Evolutionary conservation across 2,329 filamentous ascomycete species (phyloP), one percentile per base, ranked within the genome.

Genomic region (Claviceps monticola): DNA sequence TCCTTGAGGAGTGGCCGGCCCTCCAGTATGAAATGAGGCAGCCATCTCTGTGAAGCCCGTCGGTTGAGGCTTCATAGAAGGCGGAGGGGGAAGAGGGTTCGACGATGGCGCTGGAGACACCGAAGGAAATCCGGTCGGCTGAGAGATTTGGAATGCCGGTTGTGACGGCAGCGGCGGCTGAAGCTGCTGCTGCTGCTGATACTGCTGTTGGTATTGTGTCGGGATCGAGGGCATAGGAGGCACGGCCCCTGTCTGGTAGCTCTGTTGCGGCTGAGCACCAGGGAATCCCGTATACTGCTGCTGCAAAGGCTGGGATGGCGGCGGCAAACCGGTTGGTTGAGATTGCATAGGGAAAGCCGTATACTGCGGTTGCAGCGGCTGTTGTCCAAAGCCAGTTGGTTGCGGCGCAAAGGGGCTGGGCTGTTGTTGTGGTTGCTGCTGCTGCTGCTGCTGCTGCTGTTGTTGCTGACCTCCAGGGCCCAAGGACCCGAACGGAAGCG

Each of bases 201-300:
- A 75, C 60, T 82, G 80, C 61, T 76, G 75, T 62, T 81, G 78
- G 56, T 70, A 80, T 60, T 82, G 80, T 54, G 72, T 70, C 46
- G 79, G 78, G 42, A 82, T 79, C 51, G 77, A 71, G 11, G 78
- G 79, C 65, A 82, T 71, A 11, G 78, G 74, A 49, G 81, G 79
- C n/a, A 53, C 45, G 51, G 71, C 78, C 51, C 74, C 77, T 11
- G 79, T 77, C 63, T 76, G 74, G 66, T 80, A 82, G 63, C 76
- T 74, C 55, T 80, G 78, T 62, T 83, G 82, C 56, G 75, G 73
- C 57, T 73, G 70, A 53, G 64, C 58, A 56, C 64, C 65, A 11
- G 76, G 76, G 63, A 78, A 86, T 36, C 84, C 83, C 13, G 84
- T 86, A 58, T 78, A 80, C 64, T 88, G 84, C 59, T 78, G 72